Conservation (phyloP, 495 filamentous ascomycete species). For the Podospora anserina region DNA sequence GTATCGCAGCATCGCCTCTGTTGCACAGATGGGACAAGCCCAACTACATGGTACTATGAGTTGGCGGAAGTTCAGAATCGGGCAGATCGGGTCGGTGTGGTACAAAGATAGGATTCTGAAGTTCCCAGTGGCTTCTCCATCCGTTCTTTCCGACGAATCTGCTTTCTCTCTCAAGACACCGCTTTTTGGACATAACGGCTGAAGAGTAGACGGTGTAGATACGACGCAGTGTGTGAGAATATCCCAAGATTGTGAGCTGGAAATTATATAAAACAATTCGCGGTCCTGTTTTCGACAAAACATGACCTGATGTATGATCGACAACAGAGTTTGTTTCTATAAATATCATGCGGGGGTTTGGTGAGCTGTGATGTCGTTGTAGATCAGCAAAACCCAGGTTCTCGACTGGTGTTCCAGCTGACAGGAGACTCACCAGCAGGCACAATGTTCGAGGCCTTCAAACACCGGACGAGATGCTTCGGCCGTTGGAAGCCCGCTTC, state of each 20-base stretch:
- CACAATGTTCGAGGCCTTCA: background rate
- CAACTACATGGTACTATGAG: background rate
- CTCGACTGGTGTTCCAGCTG: too few relatives aligned
- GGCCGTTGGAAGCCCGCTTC: background rate
- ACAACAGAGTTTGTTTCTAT: background rate
- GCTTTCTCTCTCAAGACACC: background rate
- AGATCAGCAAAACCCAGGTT: background rate
- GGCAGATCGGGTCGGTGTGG: background rate
- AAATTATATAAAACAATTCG: background rate
- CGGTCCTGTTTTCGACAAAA: background rate
- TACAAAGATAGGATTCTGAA: background rate
- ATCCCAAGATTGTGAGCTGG: too few relatives aligned
- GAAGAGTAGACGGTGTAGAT: background rate
- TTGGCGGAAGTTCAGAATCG: background rate
- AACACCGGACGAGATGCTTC: background rate
- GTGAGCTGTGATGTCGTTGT: background rate
- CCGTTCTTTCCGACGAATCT: background rate
- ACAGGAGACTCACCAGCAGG: background rate
- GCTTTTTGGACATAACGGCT: background rate
- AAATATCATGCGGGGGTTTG: background rate
- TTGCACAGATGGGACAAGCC: background rate
- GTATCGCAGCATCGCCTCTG: background rate
- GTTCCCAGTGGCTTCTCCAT: background rate
- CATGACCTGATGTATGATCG: background rate
- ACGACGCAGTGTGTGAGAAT: background rate